A percentile compares a stretch with the other conserved stretches of the same genome.
Conservation (phyloP, 2,329 filamentous ascomycete species). For the Aspergillus unguis region DNA sequence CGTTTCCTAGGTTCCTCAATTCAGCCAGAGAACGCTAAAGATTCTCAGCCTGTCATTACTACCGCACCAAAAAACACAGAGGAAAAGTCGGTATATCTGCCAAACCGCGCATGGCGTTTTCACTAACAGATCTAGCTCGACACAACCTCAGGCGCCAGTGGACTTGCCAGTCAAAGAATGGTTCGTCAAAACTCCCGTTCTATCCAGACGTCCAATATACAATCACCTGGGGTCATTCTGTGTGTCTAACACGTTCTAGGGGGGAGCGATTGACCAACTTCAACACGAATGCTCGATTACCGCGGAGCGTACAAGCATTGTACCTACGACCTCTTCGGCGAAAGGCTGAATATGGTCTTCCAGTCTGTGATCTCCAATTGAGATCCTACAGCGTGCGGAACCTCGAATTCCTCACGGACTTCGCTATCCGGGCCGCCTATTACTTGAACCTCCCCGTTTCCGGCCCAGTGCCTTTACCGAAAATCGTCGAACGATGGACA, state of each 20-base stretch:
- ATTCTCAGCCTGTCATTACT: neutral
- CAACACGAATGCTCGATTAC: slow-evolving; percentile 54
- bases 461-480: slow-evolving; percentile 81
- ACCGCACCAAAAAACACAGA: neutral
- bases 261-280: slow-evolving; percentile 35
- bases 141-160: neutral
- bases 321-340: slow-evolving; percentile 82
- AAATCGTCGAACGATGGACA: slow-evolving; percentile 89
- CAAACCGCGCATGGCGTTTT: neutral
- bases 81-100: neutral
- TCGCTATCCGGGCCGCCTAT: slow-evolving; percentile 90
- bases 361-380: slow-evolving; percentile 85
- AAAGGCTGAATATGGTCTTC: slow-evolving; percentile 69
- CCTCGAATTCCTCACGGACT: slow-evolving; percentile 91
- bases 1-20: slow-evolving; percentile 5
- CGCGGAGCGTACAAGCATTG: slow-evolving; percentile 77
- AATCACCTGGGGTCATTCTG: neutral
- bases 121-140: neutral
- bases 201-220: neutral
- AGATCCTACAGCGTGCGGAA: slow-evolving; percentile 88
- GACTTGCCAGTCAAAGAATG: slow-evolving; percentile 2
- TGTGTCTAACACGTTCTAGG: slow-evolving; percentile 24
- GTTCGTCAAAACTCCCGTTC: neutral
- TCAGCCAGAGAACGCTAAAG: neutral
- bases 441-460: slow-evolving; percentile 83